These are phyloP conservation scores for Sisymbrium altissimum DNA, from an alignment of 345 rosid genomes.

Conservation along the genomic window DNA sequence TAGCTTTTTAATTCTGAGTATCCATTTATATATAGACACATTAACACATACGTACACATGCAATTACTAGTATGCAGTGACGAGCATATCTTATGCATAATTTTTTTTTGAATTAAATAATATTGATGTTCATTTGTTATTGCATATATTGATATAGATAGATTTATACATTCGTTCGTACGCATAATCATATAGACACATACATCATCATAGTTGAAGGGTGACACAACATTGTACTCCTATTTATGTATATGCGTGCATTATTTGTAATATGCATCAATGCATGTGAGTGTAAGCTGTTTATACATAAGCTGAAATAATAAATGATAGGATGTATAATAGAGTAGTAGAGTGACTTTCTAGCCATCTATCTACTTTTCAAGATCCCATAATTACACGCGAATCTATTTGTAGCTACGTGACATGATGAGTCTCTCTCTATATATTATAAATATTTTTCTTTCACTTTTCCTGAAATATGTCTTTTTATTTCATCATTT, in stretches of 20 bases:
- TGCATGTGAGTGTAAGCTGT: slow-evolving; percentile 29
- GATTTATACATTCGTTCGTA: slow-evolving; percentile 15
- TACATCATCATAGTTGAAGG: slow-evolving; percentile 25
- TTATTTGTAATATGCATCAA: slow-evolving; percentile 18
- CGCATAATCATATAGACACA: slow-evolving; percentile 10
- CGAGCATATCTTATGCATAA: neutral
- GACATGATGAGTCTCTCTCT: slow-evolving; percentile 39
- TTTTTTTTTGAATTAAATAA: neutral
- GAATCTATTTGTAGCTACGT: slow-evolving; percentile 34
- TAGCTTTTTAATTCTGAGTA: slow-evolving; percentile 22
- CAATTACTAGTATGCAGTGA: neutral
- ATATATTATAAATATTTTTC: neutral
- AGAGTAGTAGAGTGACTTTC: slow-evolving; percentile 30
- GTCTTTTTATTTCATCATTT: slow-evolving; percentile 20
- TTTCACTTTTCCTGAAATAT: slow-evolving; percentile 20
- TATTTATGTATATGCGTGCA: slow-evolving; percentile 32
- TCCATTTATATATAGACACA: neutral
- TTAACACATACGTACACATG: neutral
- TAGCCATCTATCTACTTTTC: slow-evolving; percentile 25
- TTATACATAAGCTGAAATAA: slow-evolving; percentile 6
- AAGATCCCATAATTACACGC: slow-evolving; percentile 43
- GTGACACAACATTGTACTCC: slow-evolving; percentile 39
- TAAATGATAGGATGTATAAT: slow-evolving; percentile 12
- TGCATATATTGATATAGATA: slow-evolving; percentile 1
- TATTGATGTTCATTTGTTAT: neutral